Evolutionary conservation across 1,284 basidiomycete genomes (phyloP), one percentile per base, ranked within the genome.

Genomic region (Trichosporon faecale): DNA sequence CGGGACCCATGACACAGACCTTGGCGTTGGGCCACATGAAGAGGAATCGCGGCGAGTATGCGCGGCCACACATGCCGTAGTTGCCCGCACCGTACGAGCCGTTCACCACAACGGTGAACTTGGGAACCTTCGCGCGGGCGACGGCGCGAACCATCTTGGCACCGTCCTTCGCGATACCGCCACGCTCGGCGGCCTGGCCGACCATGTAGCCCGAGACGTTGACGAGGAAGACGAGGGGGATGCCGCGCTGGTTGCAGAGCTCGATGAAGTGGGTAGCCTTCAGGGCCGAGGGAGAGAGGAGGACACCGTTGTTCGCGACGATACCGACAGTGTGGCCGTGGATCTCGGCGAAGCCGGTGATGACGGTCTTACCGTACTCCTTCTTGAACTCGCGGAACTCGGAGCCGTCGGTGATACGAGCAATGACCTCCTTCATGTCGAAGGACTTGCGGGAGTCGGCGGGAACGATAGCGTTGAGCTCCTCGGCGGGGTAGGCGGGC

Each of bases 1-100:
- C 92, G 2, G 92, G 92, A 57, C 95, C 95, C 95, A 98, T 98
- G 60, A 98, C 95, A n/a, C 91, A 92, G 2, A 97, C 91, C 82
- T 92, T 94, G 33, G 95, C 93, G 76, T 95, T 96, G 70, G 95
- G 95, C 95, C 95, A 98, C 93, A 95, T 95, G 92, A 93, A 98
- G 67, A 98, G 84, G 87, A 98, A 97, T 71, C 94, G 88, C 2
- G 95, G 94, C 11, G 92, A 93, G 83, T 96, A 96, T 69, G 93
- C 91, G 70, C 93, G 87, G 21, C 92, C 92, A 74, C 92, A 91
- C 91, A 95, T 95, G 49, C 93, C 94, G 77, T 97, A 98, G 84
- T 96, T 97, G 11, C 95, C 95, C 16, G 95, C 95, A 64, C 80
- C 80, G 80, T 94, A 97, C 79, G 91, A 94, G 66, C 95, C 95